Evolutionary conservation across 306 rosid genomes (phyloP).

Genomic region (Prinsepia uniflora): DNA sequence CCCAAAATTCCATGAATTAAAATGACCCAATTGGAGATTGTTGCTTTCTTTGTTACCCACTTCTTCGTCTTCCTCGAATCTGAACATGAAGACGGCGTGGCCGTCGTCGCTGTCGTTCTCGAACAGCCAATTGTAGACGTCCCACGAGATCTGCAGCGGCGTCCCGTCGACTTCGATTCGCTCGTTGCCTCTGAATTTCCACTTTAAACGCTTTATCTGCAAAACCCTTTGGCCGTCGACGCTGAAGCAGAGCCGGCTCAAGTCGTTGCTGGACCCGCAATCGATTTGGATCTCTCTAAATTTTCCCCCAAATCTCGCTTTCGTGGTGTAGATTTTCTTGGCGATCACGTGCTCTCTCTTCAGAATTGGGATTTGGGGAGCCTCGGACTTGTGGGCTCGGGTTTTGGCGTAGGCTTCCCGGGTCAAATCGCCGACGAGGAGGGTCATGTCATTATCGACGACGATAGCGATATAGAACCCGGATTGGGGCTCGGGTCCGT

Average conservation of each 20-base stretch:
- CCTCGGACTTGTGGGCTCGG: conserved; percentile 25
- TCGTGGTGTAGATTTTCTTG: conserved; percentile 50
- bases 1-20: conserved; percentile 55
- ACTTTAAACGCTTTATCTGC: conserved; percentile 56
- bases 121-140: conserved; percentile 81
- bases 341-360: conserved; percentile 75
- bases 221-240: conserved; percentile 48
- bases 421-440: conserved; percentile 58
- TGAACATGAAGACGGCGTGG: conserved; percentile 84
- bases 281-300: conserved; percentile 61
- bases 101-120: conserved; percentile 42
- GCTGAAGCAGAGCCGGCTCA: conserved; percentile 40
- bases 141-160: conserved; percentile 80
- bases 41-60: conserved; percentile 12
- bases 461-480: conserved; percentile 74
- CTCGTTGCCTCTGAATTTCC: conserved; percentile 90
- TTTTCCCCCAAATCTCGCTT: conserved; percentile 57
- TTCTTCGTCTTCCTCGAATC: conserved; percentile 55
- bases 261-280: conserved; percentile 36
- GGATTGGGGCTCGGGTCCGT: conserved; percentile 65
- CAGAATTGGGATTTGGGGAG: conserved; percentile 40
- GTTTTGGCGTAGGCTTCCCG: conserved; percentile 57
- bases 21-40: conserved; percentile 15
- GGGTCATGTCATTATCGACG: conserved; percentile 49
- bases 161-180: conserved; percentile 58